Base-by-base conservation (phyloP, 345 rosid genomes). In the Lumnitzera racemosa region DNA sequence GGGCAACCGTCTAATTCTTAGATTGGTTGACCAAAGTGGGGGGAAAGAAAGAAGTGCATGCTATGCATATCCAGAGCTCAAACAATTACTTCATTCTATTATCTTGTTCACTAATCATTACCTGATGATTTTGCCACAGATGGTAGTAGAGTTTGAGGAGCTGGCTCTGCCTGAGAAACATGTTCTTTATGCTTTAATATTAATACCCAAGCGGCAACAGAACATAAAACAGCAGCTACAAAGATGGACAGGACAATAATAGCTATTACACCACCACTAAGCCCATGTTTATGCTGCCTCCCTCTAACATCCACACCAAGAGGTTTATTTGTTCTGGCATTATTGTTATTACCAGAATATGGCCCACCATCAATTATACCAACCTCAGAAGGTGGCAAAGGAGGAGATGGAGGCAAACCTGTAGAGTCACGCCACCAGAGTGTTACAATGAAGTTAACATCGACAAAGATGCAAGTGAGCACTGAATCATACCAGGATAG, bases 391-490 rank as follows among this genome's bases (percentile, higher is more conserved):
- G 84, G 67, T 24, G 89, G 74, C 25, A 70, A 71, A 58, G 98
- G 98, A 2, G 98, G 99, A 64, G 99, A 81, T 49, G 90, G 82
- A 7, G 99, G 99, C 65, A 94, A 80, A 64, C 97, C 95, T 88
- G 61, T 50, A 75, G 43, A 36, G 10, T 9, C 10, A 36, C 4
- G 43, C 43, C 43, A 36, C 43, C 43, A 36, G 7, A 29, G 11
- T 36, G 43, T 36, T 36, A 36, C 7, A 36, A 36, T 36, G 43
- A 36, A 36, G 7, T 9, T 36, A 36, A 36, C 11, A 9, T 36
- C 4, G 43, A 36, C 11, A 36, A 20, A 36, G 43, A 36, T 36
- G 10, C 43, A 36, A 36, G 43, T 25, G 25, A 58, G 58, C 48
- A 48, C 15, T 13, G 49, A 59, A 4, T 24, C 8, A 17, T 67